Evolutionary conservation across 345 rosid species (phyloP), one percentile per base, ranked within the genome.

Genomic region (Syzygium aqueum): DNA sequence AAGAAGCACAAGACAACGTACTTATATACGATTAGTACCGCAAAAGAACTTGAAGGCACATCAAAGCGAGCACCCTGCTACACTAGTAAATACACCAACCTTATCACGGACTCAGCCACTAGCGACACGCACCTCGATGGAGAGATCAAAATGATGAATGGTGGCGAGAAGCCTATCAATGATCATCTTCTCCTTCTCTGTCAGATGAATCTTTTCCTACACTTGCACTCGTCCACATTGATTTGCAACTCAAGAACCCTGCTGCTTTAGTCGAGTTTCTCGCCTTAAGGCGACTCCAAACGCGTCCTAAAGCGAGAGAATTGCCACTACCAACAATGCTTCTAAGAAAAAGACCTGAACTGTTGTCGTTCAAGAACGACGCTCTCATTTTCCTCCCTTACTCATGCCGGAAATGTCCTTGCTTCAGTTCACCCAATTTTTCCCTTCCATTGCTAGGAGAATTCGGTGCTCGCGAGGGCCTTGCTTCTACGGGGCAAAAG

Each of bases 131-230:
- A 40, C 6, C 61, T 94, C 93, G 13, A 94, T 95, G 63, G 91
- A 82, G 89, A 96, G 96, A 65, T 93, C 87, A 88, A 94, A 96
- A 88, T 93, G 93, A 86, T 89, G 93, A 73, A 94, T 92, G 73
- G 95, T 95, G 89, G 88, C 91, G 50, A 94, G 91, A 53, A 96
- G 97, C 90, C 95, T 91, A 52, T 92, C 95, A 86, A 97, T 96
- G 43, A 97, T 97, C 84, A 85, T 90, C 78, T 84, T 87, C 91
- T 97, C 99, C 49, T 90, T 92, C n/a, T 93, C 94, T 5, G 93
- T 95, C 84, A 95, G 87, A 37, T 95, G 95, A 86, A 97, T 94
- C 27, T 65, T 90, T 82, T 96, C 95, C 88, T 92, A 93, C 82
- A 95, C 91, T 52, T 89, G 89, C 52, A 95, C 52, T 61, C 54